Percentiles rank a stretch among this genome's conserved stretches.
These are phyloP conservation scores for Boletellus deceptivus DNA, from an alignment of 1,284 basidiomycete species.

Conservation along the genomic window DNA sequence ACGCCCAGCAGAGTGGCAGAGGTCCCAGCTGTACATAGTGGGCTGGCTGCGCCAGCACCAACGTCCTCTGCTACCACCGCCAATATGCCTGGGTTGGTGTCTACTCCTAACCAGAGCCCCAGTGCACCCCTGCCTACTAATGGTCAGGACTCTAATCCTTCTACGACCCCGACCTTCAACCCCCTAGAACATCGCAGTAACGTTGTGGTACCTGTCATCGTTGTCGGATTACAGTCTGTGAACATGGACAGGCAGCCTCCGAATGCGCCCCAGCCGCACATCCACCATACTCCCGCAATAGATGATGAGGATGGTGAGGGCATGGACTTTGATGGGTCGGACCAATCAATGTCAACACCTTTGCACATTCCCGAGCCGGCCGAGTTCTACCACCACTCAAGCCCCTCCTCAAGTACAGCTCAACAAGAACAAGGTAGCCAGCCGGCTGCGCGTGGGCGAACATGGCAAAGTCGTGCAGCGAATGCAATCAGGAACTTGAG, in stretches of 20 bases:
- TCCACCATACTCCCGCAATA: constrained; percentile 9
- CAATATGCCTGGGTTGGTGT: constrained; percentile 17
- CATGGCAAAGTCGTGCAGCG: constrained; percentile 52
- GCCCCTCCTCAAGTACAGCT: constrained; percentile 5
- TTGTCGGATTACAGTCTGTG: constrained; percentile 76
- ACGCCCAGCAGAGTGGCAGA: constrained; percentile 15
- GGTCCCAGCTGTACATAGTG: constrained; percentile 17
- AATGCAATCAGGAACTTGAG: constrained; percentile 56
- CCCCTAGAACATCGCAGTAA: constrained; percentile 30
- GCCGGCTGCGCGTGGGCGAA: constrained; percentile 28
- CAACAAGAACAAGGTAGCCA: constrained; percentile 22
- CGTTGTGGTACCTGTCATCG: constrained; percentile 73
- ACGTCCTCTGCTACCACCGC: constrained; percentile 9
- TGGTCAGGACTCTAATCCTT: constrained; percentile 13
- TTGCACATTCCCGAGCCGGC: constrained; percentile 29
- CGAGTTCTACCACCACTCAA: constrained; percentile 19
- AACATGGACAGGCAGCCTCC: constrained; percentile 41
- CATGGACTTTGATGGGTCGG: constrained; percentile 25
- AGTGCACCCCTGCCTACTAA: constrained; percentile 5
- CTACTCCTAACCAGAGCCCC: constrained; percentile 1
- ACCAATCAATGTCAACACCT: constrained; percentile 26
- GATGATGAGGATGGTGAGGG: constrained; percentile 30
- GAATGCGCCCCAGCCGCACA: constrained; percentile 16
- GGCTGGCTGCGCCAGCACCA: constrained; percentile 10
- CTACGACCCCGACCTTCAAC: constrained; percentile 9